These are phyloP conservation scores for Phytopythium montanum DNA, from an alignment of 352 stramenopile genomes.

Conservation along the genomic window DNA sequence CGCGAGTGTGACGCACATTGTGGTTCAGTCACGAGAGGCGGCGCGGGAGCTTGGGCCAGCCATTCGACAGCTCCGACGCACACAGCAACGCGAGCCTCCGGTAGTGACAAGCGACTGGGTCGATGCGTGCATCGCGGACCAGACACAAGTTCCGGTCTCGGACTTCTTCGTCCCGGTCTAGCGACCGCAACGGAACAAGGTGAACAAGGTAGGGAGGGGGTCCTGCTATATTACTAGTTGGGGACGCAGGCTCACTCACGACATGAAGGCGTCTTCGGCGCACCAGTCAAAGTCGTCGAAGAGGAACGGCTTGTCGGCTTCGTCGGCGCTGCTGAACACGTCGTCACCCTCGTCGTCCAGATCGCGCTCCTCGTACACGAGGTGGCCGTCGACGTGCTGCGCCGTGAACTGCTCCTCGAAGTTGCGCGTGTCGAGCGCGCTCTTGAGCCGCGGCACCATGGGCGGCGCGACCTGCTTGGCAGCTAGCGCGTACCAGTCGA, in stretches of 20 bases:
- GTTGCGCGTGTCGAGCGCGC: slow-evolving; percentile 59
- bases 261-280: slow-evolving; percentile 41
- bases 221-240: slow-evolving; percentile 2
- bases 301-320: slow-evolving; percentile 23
- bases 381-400: slow-evolving; percentile 55
- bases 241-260: slow-evolving; percentile 6
- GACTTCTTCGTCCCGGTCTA: slow-evolving; percentile 55
- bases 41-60: slow-evolving; percentile 31
- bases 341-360: slow-evolving; percentile 14
- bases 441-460: slow-evolving; percentile 41
- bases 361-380: slow-evolving; percentile 56
- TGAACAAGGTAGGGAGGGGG: not conserved
- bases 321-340: slow-evolving; percentile 8
- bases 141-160: slow-evolving; percentile 45
- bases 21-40: slow-evolving; percentile 29
- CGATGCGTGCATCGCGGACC: slow-evolving; percentile 37
- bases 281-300: slow-evolving; percentile 84
- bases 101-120: slow-evolving; percentile 66
- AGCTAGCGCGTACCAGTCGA: slow-evolving; percentile 77
- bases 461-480: slow-evolving; percentile 71
- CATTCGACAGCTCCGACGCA: slow-evolving; percentile 45
- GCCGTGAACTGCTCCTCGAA: slow-evolving; percentile 75
- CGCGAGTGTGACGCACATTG: slow-evolving; percentile 56
- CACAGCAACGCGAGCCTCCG: slow-evolving; percentile 39
- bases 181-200: not conserved